Conservation (phyloP, 1,139 yeast species). For the Hansenula sp. region DNA sequence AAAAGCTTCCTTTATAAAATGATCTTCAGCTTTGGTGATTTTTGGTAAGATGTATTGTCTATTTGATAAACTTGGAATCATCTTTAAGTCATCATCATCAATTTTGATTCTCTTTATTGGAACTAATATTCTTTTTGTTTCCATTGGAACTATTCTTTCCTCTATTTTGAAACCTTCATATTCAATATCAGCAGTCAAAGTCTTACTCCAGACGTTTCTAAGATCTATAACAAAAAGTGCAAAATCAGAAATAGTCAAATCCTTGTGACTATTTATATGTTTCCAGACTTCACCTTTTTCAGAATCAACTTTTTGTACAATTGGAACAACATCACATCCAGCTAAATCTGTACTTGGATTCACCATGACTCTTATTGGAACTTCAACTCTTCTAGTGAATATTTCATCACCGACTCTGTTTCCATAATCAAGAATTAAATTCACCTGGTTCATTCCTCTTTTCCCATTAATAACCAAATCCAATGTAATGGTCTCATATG, state of each 20-base stretch:
- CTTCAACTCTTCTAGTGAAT: slow-evolving; percentile 51
- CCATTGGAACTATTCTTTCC: slow-evolving; percentile 28
- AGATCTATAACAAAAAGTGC: slow-evolving; percentile 65
- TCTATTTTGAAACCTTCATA: slow-evolving; percentile 41
- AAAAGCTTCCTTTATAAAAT: slow-evolving; percentile 55
- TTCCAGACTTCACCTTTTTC: slow-evolving; percentile 14
- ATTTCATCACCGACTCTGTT: slow-evolving; percentile 30
- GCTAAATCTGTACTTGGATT: slow-evolving; percentile 69
- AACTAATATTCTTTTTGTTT: slow-evolving; percentile 57
- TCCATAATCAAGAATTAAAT: slow-evolving; percentile 66
- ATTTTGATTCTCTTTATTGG: slow-evolving; percentile 59
- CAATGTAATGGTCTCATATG: slow-evolving; percentile 29
- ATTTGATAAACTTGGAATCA: slow-evolving; percentile 70
- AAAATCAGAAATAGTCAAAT: slow-evolving; percentile 37
- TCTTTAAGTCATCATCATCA: slow-evolving; percentile 39
- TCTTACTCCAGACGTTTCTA: slow-evolving; percentile 64
- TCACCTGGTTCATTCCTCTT: slow-evolving; percentile 66
- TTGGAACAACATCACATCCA: slow-evolving; percentile 67
- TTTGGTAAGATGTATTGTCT: slow-evolving; percentile 70
- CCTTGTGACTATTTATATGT: slow-evolving; percentile 18
- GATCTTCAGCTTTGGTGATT: slow-evolving; percentile 46
- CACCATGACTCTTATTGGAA: slow-evolving; percentile 68
- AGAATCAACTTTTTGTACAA: slow-evolving; percentile 27
- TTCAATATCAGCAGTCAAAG: slow-evolving; percentile 26
- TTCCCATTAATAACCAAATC: slow-evolving; percentile 67